Conservation (phyloP, 805 yeast genomes). For the Monosporozyma servazzii region DNA sequence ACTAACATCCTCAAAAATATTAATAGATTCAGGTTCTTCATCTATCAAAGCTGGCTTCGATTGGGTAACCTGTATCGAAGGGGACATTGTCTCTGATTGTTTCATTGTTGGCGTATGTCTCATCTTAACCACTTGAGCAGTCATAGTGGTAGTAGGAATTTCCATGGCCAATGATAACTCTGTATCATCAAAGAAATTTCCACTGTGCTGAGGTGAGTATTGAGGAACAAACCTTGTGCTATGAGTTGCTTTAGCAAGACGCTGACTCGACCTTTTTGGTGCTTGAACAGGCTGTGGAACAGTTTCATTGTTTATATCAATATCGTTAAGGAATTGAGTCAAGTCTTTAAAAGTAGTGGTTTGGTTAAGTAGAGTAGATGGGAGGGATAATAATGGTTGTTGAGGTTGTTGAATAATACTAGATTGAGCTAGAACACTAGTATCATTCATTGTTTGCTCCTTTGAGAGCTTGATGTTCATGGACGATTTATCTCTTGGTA, state of each 20-base stretch:
- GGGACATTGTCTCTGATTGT: not conserved
- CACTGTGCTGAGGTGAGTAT: not conserved
- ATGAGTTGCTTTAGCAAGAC: not conserved
- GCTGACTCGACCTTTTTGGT: constrained; percentile 1
- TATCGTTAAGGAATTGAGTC: constrained; percentile 16
- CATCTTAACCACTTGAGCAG: constrained; percentile 26
- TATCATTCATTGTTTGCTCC: constrained; percentile 1
- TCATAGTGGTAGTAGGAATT: constrained; percentile 20
- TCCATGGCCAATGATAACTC: constrained; percentile 26
- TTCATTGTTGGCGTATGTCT: constrained; percentile 7
- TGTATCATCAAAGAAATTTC: constrained; percentile 12
- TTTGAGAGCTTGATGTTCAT: not conserved
- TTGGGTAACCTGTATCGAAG: not conserved
- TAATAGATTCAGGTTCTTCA: constrained; percentile 5
- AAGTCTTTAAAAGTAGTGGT: constrained; percentile 25
- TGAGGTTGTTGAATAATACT: constrained; percentile 18
- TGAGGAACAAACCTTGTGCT: not conserved
- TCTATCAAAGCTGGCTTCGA: not conserved
- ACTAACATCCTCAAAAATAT: constrained; percentile 25
- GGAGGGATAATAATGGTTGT: constrained; percentile 12
- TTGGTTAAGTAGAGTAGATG: constrained; percentile 19
- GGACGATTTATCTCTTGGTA: not conserved
- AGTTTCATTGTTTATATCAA: not conserved
- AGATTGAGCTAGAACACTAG: constrained; percentile 24
- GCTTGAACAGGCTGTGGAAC: not conserved